Conservation (phyloP, 2,329 filamentous ascomycete genomes). For the Chrysoporthe deuterocubensis region DNA sequence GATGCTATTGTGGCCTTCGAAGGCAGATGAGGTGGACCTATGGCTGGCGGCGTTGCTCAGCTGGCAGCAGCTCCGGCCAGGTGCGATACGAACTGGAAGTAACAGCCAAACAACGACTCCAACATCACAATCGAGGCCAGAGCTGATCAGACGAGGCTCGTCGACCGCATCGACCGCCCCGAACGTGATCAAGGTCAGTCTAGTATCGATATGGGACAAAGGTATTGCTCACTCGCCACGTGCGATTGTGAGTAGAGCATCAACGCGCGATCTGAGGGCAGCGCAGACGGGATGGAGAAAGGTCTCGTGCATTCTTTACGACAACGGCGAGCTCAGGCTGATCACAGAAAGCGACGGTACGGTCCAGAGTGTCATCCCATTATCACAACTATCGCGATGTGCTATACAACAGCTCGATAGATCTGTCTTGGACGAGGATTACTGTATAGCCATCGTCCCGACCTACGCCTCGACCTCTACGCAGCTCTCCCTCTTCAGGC, state of each 20-base stretch:
- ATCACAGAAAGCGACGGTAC: conserved; percentile 84
- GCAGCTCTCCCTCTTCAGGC: conserved; percentile 77
- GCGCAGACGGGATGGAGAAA: conserved; percentile 74
- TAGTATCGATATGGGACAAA: conserved; percentile 90
- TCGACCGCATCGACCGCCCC: conserved; percentile 38
- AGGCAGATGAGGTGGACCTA: conserved; percentile 70
- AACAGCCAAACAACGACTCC: conserved; percentile 27
- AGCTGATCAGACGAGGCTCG: conserved; percentile 49
- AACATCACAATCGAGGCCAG: conserved; percentile 38
- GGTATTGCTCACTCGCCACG: conserved; percentile 60
- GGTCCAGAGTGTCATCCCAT: conserved; percentile 79
- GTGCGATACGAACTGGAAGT: conserved; percentile 50
- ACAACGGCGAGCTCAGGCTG: conserved; percentile 92
- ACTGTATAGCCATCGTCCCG: conserved; percentile 93
- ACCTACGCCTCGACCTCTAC: conserved; percentile 81
- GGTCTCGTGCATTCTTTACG: conserved; percentile 91
- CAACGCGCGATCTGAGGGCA: conserved; percentile 59
- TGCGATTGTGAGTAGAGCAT: conserved; percentile 60
- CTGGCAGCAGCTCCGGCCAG: conserved; percentile 76
- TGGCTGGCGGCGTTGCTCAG: conserved; percentile 82
- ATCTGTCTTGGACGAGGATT: conserved; percentile 90
- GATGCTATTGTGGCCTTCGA: conserved; percentile 67
- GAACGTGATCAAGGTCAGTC: conserved; percentile 89
- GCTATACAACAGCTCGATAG: conserved; percentile 89
- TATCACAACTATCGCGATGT: conserved; percentile 86